Conservation (phyloP, 192 early-diverging fungal species). For the Coemansia nantahalensis region DNA sequence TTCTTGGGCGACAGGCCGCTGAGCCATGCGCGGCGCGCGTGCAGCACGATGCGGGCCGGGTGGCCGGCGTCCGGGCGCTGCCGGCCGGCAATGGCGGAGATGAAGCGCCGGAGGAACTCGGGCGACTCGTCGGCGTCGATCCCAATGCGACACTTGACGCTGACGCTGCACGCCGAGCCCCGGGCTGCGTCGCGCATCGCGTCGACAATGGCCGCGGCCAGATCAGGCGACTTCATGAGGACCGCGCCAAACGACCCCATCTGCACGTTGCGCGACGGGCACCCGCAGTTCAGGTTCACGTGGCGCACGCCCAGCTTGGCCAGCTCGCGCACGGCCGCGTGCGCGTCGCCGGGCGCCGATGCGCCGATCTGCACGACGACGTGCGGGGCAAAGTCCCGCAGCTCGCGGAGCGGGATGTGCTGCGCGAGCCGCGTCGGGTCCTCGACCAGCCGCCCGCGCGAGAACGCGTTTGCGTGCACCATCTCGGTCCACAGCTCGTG, state of each 20-base stretch:
- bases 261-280: conserved; percentile 68
- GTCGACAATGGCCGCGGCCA: conserved; percentile 56
- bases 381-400: conserved; percentile 26
- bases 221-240: conserved; percentile 64
- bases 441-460: conserved; percentile 28
- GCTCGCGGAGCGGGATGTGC: conserved; percentile 30
- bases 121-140: conserved; percentile 67
- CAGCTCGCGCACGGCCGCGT: conserved; percentile 34
- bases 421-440: conserved; percentile 17
- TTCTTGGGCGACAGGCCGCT: conserved; percentile 64
- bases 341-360: conserved; percentile 26
- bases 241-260: conserved; percentile 66
- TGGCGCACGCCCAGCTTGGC: conserved; percentile 59
- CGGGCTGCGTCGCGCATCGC: conserved; percentile 54
- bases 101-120: conserved; percentile 54
- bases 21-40: conserved; percentile 69
- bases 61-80: not conserved
- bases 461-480: conserved; percentile 58
- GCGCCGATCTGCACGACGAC: conserved; percentile 50
- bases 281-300: conserved; percentile 72
- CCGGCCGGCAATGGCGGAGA: conserved; percentile 14
- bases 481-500: conserved; percentile 71
- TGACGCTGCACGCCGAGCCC: conserved; percentile 47
- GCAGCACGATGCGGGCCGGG: conserved; percentile 57
- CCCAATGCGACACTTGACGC: conserved; percentile 75